Evolutionary conservation across 2,329 filamentous ascomycete species (phyloP).

Genomic region (Colletotrichum sp.): DNA sequence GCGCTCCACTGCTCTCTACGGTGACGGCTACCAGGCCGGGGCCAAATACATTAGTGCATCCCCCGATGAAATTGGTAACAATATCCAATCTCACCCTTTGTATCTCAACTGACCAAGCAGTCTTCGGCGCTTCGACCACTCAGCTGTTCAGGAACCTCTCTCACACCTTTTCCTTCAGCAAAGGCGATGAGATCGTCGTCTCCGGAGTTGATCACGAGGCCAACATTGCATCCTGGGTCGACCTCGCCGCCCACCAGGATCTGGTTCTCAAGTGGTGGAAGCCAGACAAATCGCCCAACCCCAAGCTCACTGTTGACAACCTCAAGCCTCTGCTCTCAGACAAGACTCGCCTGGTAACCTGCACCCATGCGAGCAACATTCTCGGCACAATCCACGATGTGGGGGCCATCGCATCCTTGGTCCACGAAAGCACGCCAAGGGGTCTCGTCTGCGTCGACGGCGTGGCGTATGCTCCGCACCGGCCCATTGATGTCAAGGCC

Average conservation of each 20-base stretch:
- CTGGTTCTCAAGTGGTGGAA: conserved; percentile 75
- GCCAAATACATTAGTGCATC: conserved; percentile 74
- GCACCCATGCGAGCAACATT: conserved; percentile 77
- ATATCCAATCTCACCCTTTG: neutral
- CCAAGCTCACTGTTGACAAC: conserved; percentile 61
- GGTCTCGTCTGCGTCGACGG: conserved; percentile 76
- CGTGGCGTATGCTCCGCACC: conserved; percentile 78
- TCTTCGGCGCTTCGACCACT: conserved; percentile 76
- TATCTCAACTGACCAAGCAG: conserved; percentile 37
- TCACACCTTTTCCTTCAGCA: conserved; percentile 53
- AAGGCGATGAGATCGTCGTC: conserved; percentile 71
- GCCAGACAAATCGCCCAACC: conserved; percentile 51
- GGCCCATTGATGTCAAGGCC: conserved; percentile 69
- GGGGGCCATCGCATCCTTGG: conserved; percentile 56
- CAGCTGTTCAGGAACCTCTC: conserved; percentile 78
- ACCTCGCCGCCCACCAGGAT: conserved; percentile 65
- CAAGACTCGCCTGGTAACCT: conserved; percentile 73
- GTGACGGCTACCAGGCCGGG: conserved; percentile 65
- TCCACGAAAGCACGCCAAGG: conserved; percentile 52
- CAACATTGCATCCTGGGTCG: conserved; percentile 76
- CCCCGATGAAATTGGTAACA: conserved; percentile 66
- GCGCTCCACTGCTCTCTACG: conserved; percentile 64
- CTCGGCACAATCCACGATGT: conserved; percentile 74
- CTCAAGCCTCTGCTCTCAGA: conserved; percentile 64
- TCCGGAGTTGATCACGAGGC: conserved; percentile 80